These are phyloP conservation scores for Acorus calamus DNA, from an alignment of 106 monocot genomes.

Conservation along the genomic window DNA sequence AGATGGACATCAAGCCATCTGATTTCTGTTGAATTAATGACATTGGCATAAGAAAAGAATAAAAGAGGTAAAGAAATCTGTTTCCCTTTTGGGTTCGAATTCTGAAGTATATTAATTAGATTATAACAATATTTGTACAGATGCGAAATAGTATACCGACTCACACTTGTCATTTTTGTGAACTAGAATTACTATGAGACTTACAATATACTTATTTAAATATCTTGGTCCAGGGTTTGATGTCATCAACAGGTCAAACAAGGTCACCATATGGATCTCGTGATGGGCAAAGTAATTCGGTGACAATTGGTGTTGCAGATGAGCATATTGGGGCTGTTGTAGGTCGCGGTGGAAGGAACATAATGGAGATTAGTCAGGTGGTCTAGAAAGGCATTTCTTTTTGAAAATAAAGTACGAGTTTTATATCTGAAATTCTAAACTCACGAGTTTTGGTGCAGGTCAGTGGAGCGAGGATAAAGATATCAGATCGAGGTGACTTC, in stretches of 20 bases:
- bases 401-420: neutral
- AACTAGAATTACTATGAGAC: too few species aligned
- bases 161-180: too few species aligned
- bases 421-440: neutral
- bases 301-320: conserved; percentile 87
- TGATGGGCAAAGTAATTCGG: conserved; percentile 47
- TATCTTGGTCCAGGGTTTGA: conserved; percentile 14
- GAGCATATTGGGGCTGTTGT: conserved; percentile 97
- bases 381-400: neutral
- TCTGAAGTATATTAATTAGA: too few species aligned
- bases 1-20: too few species aligned
- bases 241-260: conserved; percentile 18
- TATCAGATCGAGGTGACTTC: conserved; percentile 98
- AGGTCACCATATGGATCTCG: conserved; percentile 29
- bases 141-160: too few species aligned
- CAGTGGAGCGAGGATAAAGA: conserved; percentile 85
- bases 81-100: too few species aligned
- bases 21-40: too few species aligned
- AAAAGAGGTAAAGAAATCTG: too few species aligned
- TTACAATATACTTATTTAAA: neutral
- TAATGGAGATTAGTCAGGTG: conserved; percentile 96
- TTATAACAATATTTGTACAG: too few species aligned
- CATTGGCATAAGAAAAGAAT: too few species aligned
- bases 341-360: conserved; percentile 87
- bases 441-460: conserved; percentile 25